These are phyloP conservation scores for Kluyveromyces lactis DNA, from an alignment of 805 yeast genomes.

Conservation along the genomic window DNA sequence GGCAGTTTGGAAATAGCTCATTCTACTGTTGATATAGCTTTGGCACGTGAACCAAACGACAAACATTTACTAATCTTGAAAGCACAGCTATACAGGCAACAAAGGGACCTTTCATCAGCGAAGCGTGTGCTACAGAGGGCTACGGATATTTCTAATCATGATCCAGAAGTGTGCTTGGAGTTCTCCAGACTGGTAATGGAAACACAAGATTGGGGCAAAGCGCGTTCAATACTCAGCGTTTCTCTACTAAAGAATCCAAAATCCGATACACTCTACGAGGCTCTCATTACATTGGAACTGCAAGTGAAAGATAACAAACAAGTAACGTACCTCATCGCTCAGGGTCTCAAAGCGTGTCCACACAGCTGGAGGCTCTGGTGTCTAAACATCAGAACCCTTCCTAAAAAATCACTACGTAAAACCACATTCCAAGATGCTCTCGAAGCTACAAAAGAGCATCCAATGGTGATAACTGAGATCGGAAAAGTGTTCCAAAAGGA, in stretches of 20 bases:
- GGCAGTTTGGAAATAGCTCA: constrained; percentile 30
- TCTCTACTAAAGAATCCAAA: constrained; percentile 47
- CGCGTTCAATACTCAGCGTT: constrained; percentile 65
- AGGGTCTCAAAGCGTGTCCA: constrained; percentile 54
- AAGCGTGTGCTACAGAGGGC: constrained; percentile 42
- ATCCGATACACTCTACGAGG: constrained; percentile 48
- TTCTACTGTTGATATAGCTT: not conserved
- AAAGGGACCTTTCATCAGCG: constrained; percentile 30
- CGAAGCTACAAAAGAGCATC: constrained; percentile 51
- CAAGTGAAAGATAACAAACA: constrained; percentile 39
- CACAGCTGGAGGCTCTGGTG: constrained; percentile 57
- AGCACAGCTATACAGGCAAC: not conserved
- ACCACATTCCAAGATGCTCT: constrained; percentile 64
- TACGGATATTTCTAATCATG: constrained; percentile 37
- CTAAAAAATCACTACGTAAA: constrained; percentile 44
- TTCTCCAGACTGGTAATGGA: constrained; percentile 38
- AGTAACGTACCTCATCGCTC: constrained; percentile 46
- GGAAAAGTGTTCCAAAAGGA: constrained; percentile 62
- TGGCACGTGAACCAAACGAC: not conserved
- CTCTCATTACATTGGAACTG: constrained; percentile 50
- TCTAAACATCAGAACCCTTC: constrained; percentile 38
- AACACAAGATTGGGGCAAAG: constrained; percentile 40
- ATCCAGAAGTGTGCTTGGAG: constrained; percentile 45
- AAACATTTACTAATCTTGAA: not conserved
- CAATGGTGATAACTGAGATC: constrained; percentile 50